These are phyloP conservation scores for Lecanicillium sp. DNA, from an alignment of 2,329 filamentous ascomycete species.

Conservation along the genomic window DNA sequence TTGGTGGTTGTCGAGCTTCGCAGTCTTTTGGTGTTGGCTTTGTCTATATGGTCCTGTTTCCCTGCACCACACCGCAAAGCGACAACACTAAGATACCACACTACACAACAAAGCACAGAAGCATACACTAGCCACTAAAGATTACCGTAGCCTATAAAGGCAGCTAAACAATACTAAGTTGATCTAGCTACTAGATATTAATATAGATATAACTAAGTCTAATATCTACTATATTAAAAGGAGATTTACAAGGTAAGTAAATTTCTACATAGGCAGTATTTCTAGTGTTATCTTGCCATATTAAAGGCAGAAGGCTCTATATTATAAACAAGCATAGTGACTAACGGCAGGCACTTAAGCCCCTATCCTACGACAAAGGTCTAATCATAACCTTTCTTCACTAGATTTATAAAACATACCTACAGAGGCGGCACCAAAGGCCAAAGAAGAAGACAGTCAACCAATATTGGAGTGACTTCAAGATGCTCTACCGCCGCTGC, in stretches of 20 bases:
- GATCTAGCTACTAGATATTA: constrained; percentile 9
- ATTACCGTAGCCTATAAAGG: neutral
- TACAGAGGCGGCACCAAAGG: constrained; percentile 7
- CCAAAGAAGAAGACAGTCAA: constrained; percentile 12
- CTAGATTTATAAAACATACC: constrained; percentile 16
- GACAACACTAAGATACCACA: neutral
- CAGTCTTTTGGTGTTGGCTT: too few species aligned
- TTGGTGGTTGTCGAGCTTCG: too few species aligned
- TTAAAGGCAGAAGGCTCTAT: constrained; percentile 6
- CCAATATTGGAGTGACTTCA: constrained; percentile 16
- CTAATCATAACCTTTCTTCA: constrained; percentile 17
- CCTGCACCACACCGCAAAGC: too few species aligned
- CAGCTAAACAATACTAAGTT: neutral
- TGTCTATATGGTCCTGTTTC: too few species aligned
- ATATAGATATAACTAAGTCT: constrained; percentile 13
- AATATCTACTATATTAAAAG: constrained; percentile 16
- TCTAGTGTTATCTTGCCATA: neutral
- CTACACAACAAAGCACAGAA: neutral
- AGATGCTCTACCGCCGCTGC: constrained; percentile 13
- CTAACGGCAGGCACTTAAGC: constrained; percentile 7
- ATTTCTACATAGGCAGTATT: neutral
- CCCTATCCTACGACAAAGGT: constrained; percentile 14
- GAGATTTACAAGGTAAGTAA: constrained; percentile 13
- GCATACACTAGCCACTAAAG: neutral
- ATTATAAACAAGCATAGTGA: constrained; percentile 4